Evolutionary conservation across 257 asterid genomes (phyloP).

Genomic region (Ocimum tenuiflorum): DNA sequence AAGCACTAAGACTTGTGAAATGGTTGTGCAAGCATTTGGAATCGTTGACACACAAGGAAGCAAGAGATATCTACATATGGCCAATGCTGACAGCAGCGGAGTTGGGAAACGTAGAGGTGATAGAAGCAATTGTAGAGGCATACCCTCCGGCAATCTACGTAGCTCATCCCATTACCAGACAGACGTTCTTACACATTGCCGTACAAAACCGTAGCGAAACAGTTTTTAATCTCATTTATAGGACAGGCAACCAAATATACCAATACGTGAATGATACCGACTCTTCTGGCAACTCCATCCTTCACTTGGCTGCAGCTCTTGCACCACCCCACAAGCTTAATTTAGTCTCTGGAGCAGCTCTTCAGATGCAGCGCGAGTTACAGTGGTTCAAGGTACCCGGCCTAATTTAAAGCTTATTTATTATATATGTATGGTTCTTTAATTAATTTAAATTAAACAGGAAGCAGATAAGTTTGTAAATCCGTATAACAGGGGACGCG

Average conservation of each 20-base stretch:
- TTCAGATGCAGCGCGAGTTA: constrained; percentile 17
- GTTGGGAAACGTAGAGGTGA: too few species aligned
- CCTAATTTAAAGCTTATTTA: too few species aligned
- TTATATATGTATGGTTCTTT: not conserved
- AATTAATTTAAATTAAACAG: too few species aligned
- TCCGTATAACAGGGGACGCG: not conserved
- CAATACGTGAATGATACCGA: not conserved
- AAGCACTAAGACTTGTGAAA: constrained; percentile 12
- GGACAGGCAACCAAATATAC: not conserved
- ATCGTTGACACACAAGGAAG: not conserved
- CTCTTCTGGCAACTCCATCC: not conserved
- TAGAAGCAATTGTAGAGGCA: not conserved
- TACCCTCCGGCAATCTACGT: not conserved
- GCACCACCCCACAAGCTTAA: not conserved
- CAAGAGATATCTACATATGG: not conserved
- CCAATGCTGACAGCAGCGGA: not conserved
- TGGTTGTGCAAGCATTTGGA: constrained; percentile 1
- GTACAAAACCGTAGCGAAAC: constrained; percentile 6
- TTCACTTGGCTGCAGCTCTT: not conserved
- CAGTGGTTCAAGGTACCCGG: constrained; percentile 14
- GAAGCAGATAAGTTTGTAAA: constrained; percentile 1
- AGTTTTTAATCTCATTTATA: constrained; percentile 5
- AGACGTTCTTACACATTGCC: not conserved
- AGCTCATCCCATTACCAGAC: not conserved
- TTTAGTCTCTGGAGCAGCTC: constrained; percentile 3